Conservation (phyloP, 2,329 filamentous ascomycete genomes). For the Fusarium albosuccineum region DNA sequence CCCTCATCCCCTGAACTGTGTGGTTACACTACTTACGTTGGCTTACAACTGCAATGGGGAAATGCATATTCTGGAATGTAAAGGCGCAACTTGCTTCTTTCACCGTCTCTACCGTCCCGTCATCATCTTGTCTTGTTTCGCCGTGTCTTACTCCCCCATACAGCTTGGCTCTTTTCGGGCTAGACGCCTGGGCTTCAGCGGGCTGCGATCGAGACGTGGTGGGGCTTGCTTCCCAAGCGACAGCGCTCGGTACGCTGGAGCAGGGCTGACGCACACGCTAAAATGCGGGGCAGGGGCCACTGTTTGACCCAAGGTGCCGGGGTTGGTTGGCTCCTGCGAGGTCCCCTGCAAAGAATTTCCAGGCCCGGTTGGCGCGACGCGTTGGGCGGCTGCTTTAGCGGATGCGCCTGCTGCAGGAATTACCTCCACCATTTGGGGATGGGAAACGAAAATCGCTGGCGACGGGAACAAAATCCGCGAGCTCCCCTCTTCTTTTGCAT, state of each 20-base stretch:
- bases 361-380: slow-evolving; percentile 12
- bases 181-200: background rate
- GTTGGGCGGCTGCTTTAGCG: slow-evolving; percentile 10
- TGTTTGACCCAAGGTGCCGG: background rate
- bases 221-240: slow-evolving; percentile 1
- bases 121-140: background rate
- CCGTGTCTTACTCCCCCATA: background rate
- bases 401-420: slow-evolving; percentile 14
- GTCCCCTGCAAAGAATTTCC: slow-evolving; percentile 6
- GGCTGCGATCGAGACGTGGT: slow-evolving; percentile 7
- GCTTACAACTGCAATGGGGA: background rate
- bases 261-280: slow-evolving; percentile 26
- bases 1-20: no score
- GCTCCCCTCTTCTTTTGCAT: slow-evolving; percentile 36
- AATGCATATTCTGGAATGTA: slow-evolving; percentile 4
- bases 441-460: slow-evolving; percentile 15
- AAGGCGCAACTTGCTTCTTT: background rate
- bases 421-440: slow-evolving; percentile 7
- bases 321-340: slow-evolving; percentile 23
- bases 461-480: slow-evolving; percentile 27
- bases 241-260: slow-evolving; percentile 7
- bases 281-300: slow-evolving; percentile 19
- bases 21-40: no score
- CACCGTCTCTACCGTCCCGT: background rate
- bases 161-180: slow-evolving; percentile 1